Evolutionary conservation across 1,284 basidiomycete genomes (phyloP).

Genomic region (Boletus putidus): DNA sequence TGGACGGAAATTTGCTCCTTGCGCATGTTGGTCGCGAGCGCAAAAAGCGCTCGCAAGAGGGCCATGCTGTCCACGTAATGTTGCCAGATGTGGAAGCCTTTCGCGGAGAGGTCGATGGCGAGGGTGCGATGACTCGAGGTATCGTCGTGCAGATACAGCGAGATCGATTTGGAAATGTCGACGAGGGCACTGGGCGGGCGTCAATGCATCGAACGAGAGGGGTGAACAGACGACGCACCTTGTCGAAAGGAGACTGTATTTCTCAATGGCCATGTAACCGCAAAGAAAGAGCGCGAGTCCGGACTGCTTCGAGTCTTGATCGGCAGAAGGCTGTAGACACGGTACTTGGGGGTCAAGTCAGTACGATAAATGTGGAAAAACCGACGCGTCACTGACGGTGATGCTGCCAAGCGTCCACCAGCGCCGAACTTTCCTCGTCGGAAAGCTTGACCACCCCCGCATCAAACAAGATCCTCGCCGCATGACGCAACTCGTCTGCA

Average conservation of each 20-base stretch:
- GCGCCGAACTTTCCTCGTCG: conserved; percentile 60
- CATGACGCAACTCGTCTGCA: conserved; percentile 71
- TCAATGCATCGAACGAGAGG: not conserved
- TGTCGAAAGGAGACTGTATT: conserved; percentile 74
- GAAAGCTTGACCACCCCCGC: conserved; percentile 64
- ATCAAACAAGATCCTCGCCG: conserved; percentile 75
- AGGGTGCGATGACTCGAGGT: conserved; percentile 64
- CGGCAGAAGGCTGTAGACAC: conserved; percentile 54
- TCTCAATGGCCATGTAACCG: conserved; percentile 81
- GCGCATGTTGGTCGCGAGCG: conserved; percentile 68
- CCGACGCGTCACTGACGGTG: conserved; percentile 48
- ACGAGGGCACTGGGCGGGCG: conserved; percentile 63
- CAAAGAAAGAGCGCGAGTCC: conserved; percentile 78
- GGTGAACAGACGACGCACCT: conserved; percentile 45
- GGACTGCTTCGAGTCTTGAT: conserved; percentile 54
- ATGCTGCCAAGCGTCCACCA: conserved; percentile 71
- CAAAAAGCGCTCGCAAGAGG: conserved; percentile 84
- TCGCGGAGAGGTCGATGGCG: conserved; percentile 87
- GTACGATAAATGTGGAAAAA: not conserved
- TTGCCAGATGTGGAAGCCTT: conserved; percentile 93
- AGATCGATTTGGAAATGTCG: conserved; percentile 82
- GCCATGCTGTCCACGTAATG: conserved; percentile 91
- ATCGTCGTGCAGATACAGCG: conserved; percentile 74
- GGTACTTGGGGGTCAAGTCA: conserved; percentile 53
- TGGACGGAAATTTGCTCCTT: conserved; percentile 68